Evolutionary conservation across 495 filamentous ascomycete species (phyloP).

Genomic region (Podospora pseudopauciseta): DNA sequence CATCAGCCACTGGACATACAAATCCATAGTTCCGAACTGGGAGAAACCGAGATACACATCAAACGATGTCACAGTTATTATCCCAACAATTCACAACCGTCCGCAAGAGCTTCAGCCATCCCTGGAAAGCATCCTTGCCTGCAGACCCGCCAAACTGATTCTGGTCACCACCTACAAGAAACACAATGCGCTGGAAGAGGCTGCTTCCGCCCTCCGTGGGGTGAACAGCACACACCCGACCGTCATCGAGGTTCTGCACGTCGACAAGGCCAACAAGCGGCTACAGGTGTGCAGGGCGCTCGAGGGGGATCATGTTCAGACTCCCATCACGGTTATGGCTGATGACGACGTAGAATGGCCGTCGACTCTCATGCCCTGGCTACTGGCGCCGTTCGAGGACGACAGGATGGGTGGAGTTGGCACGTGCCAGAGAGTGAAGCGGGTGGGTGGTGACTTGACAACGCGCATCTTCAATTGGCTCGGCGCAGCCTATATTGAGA

Average conservation of each 20-base stretch:
- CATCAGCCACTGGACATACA: constrained; percentile 50
- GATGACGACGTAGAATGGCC: constrained; percentile 91
- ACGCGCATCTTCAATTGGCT: constrained; percentile 70
- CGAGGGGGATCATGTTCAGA: constrained; percentile 60
- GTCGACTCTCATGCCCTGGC: constrained; percentile 69
- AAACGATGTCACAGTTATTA: constrained; percentile 54
- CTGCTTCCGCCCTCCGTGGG: constrained; percentile 41
- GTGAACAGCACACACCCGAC: constrained; percentile 18
- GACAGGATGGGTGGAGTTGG: constrained; percentile 73
- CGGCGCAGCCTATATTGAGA: constrained; percentile 75
- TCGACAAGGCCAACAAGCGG: constrained; percentile 64
- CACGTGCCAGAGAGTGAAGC: constrained; percentile 74
- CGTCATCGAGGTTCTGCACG: constrained; percentile 44
- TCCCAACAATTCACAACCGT: constrained; percentile 54
- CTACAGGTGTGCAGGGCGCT: constrained; percentile 79
- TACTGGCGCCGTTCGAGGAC: constrained; percentile 81
- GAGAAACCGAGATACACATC: constrained; percentile 44
- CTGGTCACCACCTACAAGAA: constrained; percentile 56
- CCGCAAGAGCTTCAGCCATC: constrained; percentile 52
- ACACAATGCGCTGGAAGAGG: constrained; percentile 40
- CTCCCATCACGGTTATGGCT: constrained; percentile 72
- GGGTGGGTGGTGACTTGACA: constrained; percentile 54
- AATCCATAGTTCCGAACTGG: constrained; percentile 41
- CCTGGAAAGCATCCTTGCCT: constrained; percentile 53
- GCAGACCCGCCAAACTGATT: constrained; percentile 49